Conservation (phyloP, 192 early-diverging fungal species). For the Bifiguratus adelaidae region DNA sequence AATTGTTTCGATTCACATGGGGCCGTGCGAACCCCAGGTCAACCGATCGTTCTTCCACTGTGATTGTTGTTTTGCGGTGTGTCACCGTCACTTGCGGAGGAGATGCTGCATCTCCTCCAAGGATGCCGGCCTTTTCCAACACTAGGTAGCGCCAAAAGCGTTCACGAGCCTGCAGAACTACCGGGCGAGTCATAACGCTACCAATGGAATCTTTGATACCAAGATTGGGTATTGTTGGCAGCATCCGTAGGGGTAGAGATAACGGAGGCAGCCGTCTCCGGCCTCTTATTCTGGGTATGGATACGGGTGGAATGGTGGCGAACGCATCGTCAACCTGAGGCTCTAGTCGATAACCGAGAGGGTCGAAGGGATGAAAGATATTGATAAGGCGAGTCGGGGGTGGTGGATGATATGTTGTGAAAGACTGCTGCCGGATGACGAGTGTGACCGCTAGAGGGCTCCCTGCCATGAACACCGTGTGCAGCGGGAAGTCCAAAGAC, state of each 20-base stretch:
- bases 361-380: conserved; percentile 63
- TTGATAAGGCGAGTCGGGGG: conserved; percentile 43
- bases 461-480: conserved; percentile 18
- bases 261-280: conserved; percentile 4
- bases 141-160: conserved; percentile 13
- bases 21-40: too few relatives aligned
- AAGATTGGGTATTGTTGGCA: conserved; percentile 13
- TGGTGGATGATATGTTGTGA: conserved; percentile 34
- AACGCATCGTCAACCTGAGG: conserved; percentile 39
- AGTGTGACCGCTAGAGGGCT: conserved; percentile 34
- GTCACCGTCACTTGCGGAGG: too few relatives aligned
- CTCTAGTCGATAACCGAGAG: conserved; percentile 57
- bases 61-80: too few relatives aligned
- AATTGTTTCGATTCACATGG: too few relatives aligned
- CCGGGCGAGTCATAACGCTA: conserved; percentile 7
- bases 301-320: conserved; percentile 33
- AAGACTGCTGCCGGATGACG: conserved; percentile 43
- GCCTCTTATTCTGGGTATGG: conserved; percentile 9
- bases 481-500: conserved; percentile 1
- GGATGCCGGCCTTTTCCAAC: conserved; percentile 1
- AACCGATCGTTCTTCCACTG: too few relatives aligned
- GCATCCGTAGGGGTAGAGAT: too few relatives aligned
- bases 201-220: conserved; percentile 17
- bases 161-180: conserved; percentile 4
- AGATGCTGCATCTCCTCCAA: too few relatives aligned